A percentile compares a stretch with the other conserved stretches of the same genome.
These are phyloP conservation scores for Cryoendolithus antarcticus DNA, from an alignment of 2,329 filamentous ascomycete genomes.

Conservation along the genomic window DNA sequence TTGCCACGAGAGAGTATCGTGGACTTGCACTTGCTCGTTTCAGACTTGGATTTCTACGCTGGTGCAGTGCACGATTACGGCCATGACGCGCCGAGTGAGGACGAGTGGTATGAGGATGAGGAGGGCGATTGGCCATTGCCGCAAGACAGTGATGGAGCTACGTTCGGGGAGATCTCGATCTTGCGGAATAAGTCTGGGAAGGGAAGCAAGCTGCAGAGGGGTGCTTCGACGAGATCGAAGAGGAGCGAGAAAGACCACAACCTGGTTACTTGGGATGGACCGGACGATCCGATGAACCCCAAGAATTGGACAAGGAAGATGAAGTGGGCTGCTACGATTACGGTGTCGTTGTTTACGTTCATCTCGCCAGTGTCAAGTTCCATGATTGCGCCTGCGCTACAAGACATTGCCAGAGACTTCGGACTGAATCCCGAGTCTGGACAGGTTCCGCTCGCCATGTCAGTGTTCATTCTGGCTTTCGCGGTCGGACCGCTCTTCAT, in stretches of 20 bases:
- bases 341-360: conserved; percentile 30
- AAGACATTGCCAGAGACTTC: conserved; percentile 17
- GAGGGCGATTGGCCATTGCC: conserved; percentile 14
- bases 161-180: conserved; percentile 21
- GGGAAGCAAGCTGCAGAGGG: conserved; percentile 17
- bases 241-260: conserved; percentile 22
- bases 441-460: conserved; percentile 20
- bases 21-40: conserved; percentile 23
- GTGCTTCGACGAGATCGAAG: conserved; percentile 15
- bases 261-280: conserved; percentile 34
- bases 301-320: conserved; percentile 33
- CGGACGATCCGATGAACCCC: conserved; percentile 34
- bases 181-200: conserved; percentile 16
- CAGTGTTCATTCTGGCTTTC: conserved; percentile 27
- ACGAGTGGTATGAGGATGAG: conserved; percentile 17
- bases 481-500: conserved; percentile 26
- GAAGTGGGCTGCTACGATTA: conserved; percentile 34
- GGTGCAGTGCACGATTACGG: conserved; percentile 25
- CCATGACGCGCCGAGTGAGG: conserved; percentile 14
- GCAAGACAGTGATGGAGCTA: conserved; percentile 13
- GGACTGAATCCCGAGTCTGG: conserved; percentile 11
- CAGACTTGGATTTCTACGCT: conserved; percentile 24
- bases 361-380: conserved; percentile 27
- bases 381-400: conserved; percentile 27
- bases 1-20: conserved; percentile 21